Percentiles rank a stretch among this genome's conserved stretches.
Evolutionary conservation across 1,284 basidiomycete genomes (phyloP).

Genomic region (Clitocybe nebularis): DNA sequence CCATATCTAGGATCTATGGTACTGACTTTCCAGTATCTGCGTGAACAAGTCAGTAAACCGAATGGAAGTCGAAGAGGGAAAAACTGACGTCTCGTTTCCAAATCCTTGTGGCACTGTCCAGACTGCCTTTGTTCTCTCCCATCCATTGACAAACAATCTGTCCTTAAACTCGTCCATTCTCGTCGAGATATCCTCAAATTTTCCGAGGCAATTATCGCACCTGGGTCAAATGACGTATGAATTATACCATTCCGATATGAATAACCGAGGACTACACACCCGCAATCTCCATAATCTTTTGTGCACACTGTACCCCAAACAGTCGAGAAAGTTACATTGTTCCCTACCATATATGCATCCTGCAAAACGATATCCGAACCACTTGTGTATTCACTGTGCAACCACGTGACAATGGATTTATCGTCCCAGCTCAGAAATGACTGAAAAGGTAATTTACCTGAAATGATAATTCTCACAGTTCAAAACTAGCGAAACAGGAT

Average conservation of each 20-base stretch:
- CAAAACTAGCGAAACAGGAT: conserved; percentile 70
- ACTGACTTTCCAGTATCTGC: conserved; percentile 56
- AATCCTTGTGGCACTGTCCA: conserved; percentile 80
- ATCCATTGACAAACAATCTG: conserved; percentile 55
- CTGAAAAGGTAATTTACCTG: conserved; percentile 23
- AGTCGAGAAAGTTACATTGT: conserved; percentile 63
- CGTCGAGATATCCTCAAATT: conserved; percentile 58
- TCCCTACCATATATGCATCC: conserved; percentile 55
- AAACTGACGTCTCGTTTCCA: conserved; percentile 51
- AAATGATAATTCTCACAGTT: conserved; percentile 74
- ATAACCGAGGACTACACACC: conserved; percentile 27
- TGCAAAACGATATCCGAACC: conserved; percentile 59
- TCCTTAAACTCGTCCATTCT: conserved; percentile 61
- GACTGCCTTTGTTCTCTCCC: conserved; percentile 59
- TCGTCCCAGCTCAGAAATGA: too few relatives aligned
- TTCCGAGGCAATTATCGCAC: conserved; percentile 50
- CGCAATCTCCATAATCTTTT: conserved; percentile 63
- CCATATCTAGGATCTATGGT: neutral
- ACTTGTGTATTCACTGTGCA: conserved; percentile 16
- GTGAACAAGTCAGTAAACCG: neutral
- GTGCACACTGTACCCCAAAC: conserved; percentile 50
- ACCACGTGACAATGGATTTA: neutral
- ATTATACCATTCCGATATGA: neutral
- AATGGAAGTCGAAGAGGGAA: too few relatives aligned
- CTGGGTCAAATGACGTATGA: conserved; percentile 15